Evolutionary conservation across 331 rosid species (phyloP).

Genomic region (Phaseolus coccineus): DNA sequence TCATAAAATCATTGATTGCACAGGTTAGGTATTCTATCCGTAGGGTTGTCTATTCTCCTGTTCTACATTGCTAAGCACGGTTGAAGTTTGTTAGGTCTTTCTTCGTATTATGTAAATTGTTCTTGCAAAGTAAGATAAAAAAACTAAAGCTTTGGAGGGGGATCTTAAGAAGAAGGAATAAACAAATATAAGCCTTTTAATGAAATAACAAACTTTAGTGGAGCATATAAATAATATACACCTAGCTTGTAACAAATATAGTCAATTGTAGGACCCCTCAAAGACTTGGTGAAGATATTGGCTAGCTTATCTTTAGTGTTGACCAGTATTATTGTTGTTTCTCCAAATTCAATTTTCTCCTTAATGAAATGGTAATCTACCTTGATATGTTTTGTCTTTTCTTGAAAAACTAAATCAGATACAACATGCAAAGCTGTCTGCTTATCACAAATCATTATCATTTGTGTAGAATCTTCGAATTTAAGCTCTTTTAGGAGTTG

Average conservation of each 20-base stretch:
- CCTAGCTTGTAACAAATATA: not conserved
- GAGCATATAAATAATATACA: not conserved
- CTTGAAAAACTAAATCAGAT: not conserved
- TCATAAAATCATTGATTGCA: slow-evolving; percentile 76
- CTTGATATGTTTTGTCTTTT: not conserved
- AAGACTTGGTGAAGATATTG: not conserved
- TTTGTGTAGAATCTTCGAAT: too few relatives aligned
- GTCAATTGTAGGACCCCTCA: not conserved
- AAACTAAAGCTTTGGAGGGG: not conserved
- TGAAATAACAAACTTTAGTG: not conserved
- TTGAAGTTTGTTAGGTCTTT: slow-evolving; percentile 24
- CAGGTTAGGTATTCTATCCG: slow-evolving; percentile 64
- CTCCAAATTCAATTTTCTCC: too few relatives aligned
- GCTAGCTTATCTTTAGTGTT: too few relatives aligned
- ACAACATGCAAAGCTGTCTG: not conserved
- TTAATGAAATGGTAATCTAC: too few relatives aligned
- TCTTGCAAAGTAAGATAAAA: not conserved
- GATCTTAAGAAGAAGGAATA: slow-evolving; percentile 22
- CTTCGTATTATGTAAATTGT: slow-evolving; percentile 26
- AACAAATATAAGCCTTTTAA: not conserved
- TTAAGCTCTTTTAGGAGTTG: not conserved
- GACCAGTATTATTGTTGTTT: too few relatives aligned
- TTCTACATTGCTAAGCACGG: not conserved
- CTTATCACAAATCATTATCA: too few relatives aligned
- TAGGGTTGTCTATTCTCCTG: not conserved